Evolutionary conservation across 495 filamentous ascomycete species (phyloP).

Genomic region (Letharia columbiana): DNA sequence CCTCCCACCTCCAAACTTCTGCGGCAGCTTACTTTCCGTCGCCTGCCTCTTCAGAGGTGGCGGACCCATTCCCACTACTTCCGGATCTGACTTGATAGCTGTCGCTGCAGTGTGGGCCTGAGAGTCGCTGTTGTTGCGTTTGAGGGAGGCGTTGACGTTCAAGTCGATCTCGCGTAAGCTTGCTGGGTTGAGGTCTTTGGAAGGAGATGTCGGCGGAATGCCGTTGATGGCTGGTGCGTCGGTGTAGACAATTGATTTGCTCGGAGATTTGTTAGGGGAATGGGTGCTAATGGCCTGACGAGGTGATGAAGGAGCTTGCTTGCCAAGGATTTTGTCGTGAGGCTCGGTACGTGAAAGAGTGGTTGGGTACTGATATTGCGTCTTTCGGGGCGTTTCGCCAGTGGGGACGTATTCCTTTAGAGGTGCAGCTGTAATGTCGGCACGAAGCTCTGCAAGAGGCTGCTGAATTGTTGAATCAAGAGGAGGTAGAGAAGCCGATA

Average conservation of each 20-base stretch:
- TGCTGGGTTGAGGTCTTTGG: slow-evolving; percentile 11
- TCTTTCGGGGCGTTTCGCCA: slow-evolving; percentile 75
- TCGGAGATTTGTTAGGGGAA: slow-evolving; percentile 29
- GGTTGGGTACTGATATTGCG: slow-evolving; percentile 64
- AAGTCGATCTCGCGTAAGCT: slow-evolving; percentile 24
- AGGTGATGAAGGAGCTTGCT: slow-evolving; percentile 30
- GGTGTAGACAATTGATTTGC: slow-evolving; percentile 31
- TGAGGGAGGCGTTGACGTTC: slow-evolving; percentile 16
- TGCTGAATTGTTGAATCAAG: slow-evolving; percentile 53
- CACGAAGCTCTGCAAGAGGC: slow-evolving; percentile 61
- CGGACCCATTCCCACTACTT: slow-evolving; percentile 16
- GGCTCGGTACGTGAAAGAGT: slow-evolving; percentile 65
- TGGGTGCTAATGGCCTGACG: background rate
- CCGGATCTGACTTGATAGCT: slow-evolving; percentile 12
- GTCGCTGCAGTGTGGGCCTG: slow-evolving; percentile 8
- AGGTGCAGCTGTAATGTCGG: slow-evolving; percentile 48
- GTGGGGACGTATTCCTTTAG: slow-evolving; percentile 75
- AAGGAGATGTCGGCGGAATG: slow-evolving; percentile 13
- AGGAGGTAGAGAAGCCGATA: slow-evolving; percentile 49
- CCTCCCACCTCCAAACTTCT: slow-evolving; percentile 18
- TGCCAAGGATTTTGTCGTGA: slow-evolving; percentile 58
- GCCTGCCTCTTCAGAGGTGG: slow-evolving; percentile 27
- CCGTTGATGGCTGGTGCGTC: slow-evolving; percentile 13
- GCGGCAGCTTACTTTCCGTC: slow-evolving; percentile 29
- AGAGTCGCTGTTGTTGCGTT: slow-evolving; percentile 18